Evolutionary conservation across 2,329 filamentous ascomycete species (phyloP).

Genomic region (Claviceps sorghi): DNA sequence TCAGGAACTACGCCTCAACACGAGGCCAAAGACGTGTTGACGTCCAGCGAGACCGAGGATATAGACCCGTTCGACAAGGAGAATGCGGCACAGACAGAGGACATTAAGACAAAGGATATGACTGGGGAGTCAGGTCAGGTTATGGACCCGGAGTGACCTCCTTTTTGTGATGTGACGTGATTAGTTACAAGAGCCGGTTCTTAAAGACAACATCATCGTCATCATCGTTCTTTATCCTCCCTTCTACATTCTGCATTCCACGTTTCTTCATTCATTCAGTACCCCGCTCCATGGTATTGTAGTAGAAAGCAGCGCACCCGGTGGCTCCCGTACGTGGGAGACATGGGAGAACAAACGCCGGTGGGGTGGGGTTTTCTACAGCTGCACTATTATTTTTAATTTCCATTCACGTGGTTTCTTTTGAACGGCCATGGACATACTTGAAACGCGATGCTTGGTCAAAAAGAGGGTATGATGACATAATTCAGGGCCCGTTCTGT

Average conservation of each 20-base stretch:
- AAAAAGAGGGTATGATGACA: no score
- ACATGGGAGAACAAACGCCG: neutral
- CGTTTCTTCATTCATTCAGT: neutral
- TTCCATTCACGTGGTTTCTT: neutral
- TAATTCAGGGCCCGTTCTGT: no score
- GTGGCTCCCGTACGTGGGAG: neutral
- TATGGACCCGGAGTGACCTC: slow-evolving; percentile 1
- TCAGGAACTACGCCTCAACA: neutral
- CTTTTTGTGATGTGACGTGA: neutral
- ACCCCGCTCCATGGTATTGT: neutral
- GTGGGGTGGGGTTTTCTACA: neutral
- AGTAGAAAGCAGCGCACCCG: neutral
- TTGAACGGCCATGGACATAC: no score
- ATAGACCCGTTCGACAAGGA: neutral
- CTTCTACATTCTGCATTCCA: neutral
- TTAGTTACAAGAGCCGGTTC: neutral
- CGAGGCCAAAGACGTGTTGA: neutral
- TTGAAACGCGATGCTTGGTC: no score
- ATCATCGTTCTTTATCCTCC: no score
- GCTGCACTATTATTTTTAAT: neutral
- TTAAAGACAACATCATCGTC: neutral
- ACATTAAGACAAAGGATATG: slow-evolving; percentile 4
- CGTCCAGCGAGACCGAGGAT: neutral
- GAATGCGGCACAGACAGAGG: neutral
- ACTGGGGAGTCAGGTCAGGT: slow-evolving; percentile 2